Conservation (phyloP, 164 flowering plant genomes). For the Tetracentron sinense region DNA sequence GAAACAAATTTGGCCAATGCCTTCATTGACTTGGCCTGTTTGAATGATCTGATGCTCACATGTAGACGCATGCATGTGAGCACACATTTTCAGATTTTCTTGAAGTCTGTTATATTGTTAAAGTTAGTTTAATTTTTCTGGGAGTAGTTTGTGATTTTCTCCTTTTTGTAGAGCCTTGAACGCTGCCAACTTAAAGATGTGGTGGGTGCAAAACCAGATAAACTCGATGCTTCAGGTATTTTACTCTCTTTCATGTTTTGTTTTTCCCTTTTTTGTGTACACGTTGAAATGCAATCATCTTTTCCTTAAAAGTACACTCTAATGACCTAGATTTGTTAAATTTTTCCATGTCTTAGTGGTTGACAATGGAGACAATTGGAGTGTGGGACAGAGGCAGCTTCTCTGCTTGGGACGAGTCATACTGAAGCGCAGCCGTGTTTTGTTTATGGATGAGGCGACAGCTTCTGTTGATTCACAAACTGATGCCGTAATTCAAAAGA, state of each 20-base stretch:
- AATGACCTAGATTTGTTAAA: constrained; percentile 4
- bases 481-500: constrained; percentile 82
- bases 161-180: constrained; percentile 62
- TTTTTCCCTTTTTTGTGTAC: background rate
- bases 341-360: constrained; percentile 65
- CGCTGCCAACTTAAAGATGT: constrained; percentile 39
- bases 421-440: constrained; percentile 74
- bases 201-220: constrained; percentile 69
- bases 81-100: background rate
- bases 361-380: constrained; percentile 96
- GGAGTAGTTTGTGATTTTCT: background rate
- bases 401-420: constrained; percentile 89
- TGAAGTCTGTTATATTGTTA: background rate
- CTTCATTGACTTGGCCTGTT: too few species aligned
- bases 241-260: background rate
- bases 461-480: constrained; percentile 98
- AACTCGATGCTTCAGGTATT: constrained; percentile 77
- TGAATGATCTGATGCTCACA: background rate
- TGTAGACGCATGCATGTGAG: background rate
- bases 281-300: background rate
- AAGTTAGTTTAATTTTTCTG: background rate
- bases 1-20: too few species aligned
- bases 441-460: constrained; percentile 98
- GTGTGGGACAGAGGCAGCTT: constrained; percentile 96
- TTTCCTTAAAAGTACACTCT: background rate